phyloP scores from a whole-genome alignment of 768 basidiomycete species.

The Naganishia kalamii region DNA sequence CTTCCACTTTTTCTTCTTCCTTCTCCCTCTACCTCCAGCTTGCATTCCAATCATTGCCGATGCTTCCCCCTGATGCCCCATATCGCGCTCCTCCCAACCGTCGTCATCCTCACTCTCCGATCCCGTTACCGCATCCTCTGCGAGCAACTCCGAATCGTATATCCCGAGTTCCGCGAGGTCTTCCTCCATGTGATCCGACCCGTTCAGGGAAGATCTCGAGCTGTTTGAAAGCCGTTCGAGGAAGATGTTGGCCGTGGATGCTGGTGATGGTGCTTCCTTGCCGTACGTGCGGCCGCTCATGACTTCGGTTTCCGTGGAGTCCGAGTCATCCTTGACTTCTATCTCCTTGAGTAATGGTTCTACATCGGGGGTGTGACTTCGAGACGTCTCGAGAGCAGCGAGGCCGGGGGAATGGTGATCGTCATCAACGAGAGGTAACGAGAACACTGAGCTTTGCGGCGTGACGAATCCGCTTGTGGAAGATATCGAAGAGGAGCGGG shows the following conservation, averaged over 20 bases:
- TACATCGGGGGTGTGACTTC: neutral
- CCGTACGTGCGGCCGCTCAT: neutral
- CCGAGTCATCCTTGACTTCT: neutral
- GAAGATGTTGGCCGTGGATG: neutral
- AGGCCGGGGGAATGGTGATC: neutral
- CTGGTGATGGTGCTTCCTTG: neutral
- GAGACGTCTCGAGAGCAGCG: neutral
- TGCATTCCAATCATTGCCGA: neutral
- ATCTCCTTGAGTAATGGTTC: neutral
- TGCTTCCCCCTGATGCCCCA: neutral
- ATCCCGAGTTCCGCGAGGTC: constrained; percentile 17
- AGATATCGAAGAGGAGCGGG: constrained; percentile 13
- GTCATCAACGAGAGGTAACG: neutral
- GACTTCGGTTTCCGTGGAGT: neutral
- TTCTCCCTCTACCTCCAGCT: neutral
- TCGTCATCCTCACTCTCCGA: constrained; percentile 3
- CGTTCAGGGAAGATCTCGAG: neutral
- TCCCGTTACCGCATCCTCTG: constrained; percentile 1
- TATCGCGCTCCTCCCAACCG: constrained; percentile 18
- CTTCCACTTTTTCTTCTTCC: constrained; percentile 18
- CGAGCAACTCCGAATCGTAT: constrained; percentile 6
- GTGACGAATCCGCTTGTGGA: constrained; percentile 11
- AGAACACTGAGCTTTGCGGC: neutral
- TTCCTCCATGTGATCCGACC: neutral
- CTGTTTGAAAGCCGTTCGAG: constrained; percentile 20